phyloP scores from a whole-genome alignment of 148 eudicot species.

The Silene conica region DNA sequence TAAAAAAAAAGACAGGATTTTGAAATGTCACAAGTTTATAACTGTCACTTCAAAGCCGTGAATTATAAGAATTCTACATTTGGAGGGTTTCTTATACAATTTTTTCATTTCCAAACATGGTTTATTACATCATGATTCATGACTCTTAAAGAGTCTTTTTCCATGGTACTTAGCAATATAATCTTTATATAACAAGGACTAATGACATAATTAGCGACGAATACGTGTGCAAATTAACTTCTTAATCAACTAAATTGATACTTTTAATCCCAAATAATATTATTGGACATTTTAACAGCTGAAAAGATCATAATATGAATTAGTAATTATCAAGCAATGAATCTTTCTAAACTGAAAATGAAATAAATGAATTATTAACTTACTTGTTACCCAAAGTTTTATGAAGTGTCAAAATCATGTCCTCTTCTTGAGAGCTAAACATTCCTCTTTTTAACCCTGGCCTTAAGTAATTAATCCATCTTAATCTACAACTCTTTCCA shows the following conservation, averaged over 20 bases:
- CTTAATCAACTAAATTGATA: constrained; percentile 6
- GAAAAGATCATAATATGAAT: constrained; percentile 9
- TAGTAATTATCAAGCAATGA: constrained; percentile 10
- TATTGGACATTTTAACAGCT: constrained; percentile 14
- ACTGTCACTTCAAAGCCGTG: too few species aligned
- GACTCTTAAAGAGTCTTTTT: constrained; percentile 23
- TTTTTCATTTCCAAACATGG: too few species aligned
- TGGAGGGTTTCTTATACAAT: too few species aligned
- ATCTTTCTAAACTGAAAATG: constrained; percentile 1
- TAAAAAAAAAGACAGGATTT: too few species aligned
- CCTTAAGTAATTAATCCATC: constrained; percentile 59
- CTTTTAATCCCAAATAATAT: background rate
- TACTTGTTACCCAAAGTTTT: constrained; percentile 82
- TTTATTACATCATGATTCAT: too few species aligned
- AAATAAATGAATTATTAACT: constrained; percentile 17
- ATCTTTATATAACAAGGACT: background rate
- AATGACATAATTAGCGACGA: background rate
- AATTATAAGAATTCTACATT: too few species aligned
- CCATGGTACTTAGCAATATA: background rate
- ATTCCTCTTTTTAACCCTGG: constrained; percentile 72
- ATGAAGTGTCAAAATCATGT: constrained; percentile 56
- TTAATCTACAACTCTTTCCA: constrained; percentile 74
- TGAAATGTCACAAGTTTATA: too few species aligned
- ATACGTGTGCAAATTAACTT: background rate
- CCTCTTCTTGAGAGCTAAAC: constrained; percentile 62